Percentiles rank a stretch among this genome's conserved stretches.
These are phyloP conservation scores for Amylostereum areolatum DNA, from an alignment of 1,284 basidiomycete species.

Conservation along the genomic window DNA sequence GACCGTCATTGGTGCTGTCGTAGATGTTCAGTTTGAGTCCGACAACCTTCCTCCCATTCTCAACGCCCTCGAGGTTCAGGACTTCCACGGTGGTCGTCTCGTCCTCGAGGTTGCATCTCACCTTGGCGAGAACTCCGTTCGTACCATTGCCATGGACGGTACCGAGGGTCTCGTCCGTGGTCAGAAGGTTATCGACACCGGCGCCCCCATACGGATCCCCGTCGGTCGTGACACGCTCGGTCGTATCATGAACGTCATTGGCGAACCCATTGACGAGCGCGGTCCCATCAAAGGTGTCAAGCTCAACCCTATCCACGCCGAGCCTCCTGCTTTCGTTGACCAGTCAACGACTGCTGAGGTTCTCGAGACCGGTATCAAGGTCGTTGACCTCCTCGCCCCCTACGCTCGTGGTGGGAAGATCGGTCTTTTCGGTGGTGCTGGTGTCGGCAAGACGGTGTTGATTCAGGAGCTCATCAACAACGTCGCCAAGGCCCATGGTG, in stretches of 20 bases:
- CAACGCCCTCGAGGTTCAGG: conserved; percentile 96
- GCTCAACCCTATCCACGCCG: conserved; percentile 90
- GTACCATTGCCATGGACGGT: conserved; percentile 98
- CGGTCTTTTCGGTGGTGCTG: conserved; percentile 99
- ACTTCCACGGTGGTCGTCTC: conserved; percentile 88
- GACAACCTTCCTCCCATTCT: conserved; percentile 93
- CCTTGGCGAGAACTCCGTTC: conserved; percentile 97
- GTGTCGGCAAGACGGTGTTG: conserved; percentile 99
- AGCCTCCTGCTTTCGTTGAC: conserved; percentile 94
- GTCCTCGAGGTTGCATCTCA: conserved; percentile 97
- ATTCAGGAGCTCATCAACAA: conserved; percentile 99
- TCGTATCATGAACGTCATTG: conserved; percentile 99
- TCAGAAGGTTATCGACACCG: conserved; percentile 94
- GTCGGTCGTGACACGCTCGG: conserved; percentile 92
- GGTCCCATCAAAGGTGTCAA: conserved; percentile 96
- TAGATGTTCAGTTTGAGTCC: conserved; percentile 93
- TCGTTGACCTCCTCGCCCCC: conserved; percentile 97
- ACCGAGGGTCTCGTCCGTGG: conserved; percentile 99
- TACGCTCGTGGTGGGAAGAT: conserved; percentile 99
- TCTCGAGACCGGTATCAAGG: conserved; percentile 99
- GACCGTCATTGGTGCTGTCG: conserved; percentile 97
- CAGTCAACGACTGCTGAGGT: conserved; percentile 98
- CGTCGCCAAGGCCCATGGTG: conserved; percentile 99
- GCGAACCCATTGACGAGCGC: conserved; percentile 98
- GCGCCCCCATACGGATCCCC: conserved; percentile 93